phyloP scores from a whole-genome alignment of 2,329 filamentous ascomycete genomes.

The Rutstroemia sp. region DNA sequence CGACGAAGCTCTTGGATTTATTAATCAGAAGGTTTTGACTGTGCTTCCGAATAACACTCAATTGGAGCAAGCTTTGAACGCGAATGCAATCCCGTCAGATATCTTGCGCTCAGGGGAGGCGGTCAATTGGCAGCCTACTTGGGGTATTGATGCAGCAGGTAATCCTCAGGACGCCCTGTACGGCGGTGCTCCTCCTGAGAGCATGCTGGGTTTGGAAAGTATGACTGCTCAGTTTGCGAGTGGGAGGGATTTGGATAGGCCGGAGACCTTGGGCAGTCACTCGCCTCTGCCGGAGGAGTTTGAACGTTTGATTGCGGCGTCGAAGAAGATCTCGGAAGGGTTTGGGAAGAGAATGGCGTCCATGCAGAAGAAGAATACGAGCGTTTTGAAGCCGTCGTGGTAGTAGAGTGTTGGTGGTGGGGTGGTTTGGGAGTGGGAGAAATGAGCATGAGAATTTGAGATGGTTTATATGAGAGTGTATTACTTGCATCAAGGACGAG shows the following conservation, averaged over 20 bases:
- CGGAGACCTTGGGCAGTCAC: slow-evolving; percentile 25
- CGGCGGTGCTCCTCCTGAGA: slow-evolving; percentile 19
- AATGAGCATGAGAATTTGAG: not conserved
- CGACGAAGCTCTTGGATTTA: slow-evolving; percentile 59
- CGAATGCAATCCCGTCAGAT: slow-evolving; percentile 26
- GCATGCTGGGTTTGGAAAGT: slow-evolving; percentile 23
- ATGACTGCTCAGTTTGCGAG: slow-evolving; percentile 29
- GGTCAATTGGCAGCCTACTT: slow-evolving; percentile 9
- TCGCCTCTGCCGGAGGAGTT: slow-evolving; percentile 56
- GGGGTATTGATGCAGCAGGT: slow-evolving; percentile 18
- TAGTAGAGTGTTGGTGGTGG: too few relatives aligned
- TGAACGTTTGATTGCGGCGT: slow-evolving; percentile 43
- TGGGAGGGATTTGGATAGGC: slow-evolving; percentile 23
- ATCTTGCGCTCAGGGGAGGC: slow-evolving; percentile 18
- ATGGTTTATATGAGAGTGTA: not conserved
- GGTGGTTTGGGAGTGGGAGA: not conserved
- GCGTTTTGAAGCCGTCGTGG: too few relatives aligned
- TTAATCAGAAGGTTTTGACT: slow-evolving; percentile 61
- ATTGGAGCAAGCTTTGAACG: slow-evolving; percentile 29
- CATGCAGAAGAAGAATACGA: slow-evolving; percentile 49
- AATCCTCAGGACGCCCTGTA: slow-evolving; percentile 14
- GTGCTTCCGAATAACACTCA: slow-evolving; percentile 30
- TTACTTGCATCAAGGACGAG: not conserved
- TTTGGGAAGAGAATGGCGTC: slow-evolving; percentile 54
- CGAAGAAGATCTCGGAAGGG: slow-evolving; percentile 53